phyloP scores from a whole-genome alignment of 768 basidiomycete genomes.

The Pisolithus marmoratus region DNA sequence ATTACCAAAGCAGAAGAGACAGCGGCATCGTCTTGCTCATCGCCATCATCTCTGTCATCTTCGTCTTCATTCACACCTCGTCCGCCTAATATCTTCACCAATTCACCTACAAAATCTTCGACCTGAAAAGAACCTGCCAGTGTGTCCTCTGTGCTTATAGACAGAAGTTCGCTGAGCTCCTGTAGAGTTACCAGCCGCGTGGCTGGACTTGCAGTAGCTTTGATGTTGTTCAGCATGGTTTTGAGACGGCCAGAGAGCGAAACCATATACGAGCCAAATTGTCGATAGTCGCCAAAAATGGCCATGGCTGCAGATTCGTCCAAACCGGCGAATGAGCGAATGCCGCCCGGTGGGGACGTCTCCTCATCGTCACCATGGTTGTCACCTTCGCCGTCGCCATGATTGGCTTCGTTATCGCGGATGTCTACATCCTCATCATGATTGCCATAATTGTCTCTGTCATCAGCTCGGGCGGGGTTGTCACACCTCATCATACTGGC shows the following conservation, averaged over 20 bases:
- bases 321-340: conserved; percentile 42
- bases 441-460: conserved; percentile 39
- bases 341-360: conserved; percentile 29
- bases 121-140: conserved; percentile 94
- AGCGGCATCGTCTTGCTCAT: conserved; percentile 63
- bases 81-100: conserved; percentile 86
- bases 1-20: conserved; percentile 84
- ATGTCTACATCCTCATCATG: conserved; percentile 39
- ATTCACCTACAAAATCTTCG: conserved; percentile 85
- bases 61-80: conserved; percentile 68
- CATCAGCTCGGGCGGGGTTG: conserved; percentile 38
- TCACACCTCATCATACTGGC: conserved; percentile 47
- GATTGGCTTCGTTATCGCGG: conserved; percentile 42
- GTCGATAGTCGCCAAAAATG: conserved; percentile 82
- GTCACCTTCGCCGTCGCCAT: conserved; percentile 44
- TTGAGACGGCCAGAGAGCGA: conserved; percentile 84
- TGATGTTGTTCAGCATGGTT: conserved; percentile 86
- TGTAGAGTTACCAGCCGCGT: conserved; percentile 86
- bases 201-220: conserved; percentile 74
- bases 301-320: conserved; percentile 72
- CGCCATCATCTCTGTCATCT: conserved; percentile 63
- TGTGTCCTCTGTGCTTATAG: conserved; percentile 96
- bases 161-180: conserved; percentile 90
- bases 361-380: conserved; percentile 37
- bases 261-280: conserved; percentile 89